Evolutionary conservation across 108 stramenopile genomes (phyloP), one percentile per base, ranked within the genome.

Genomic region (Conticribra weissflogii): DNA sequence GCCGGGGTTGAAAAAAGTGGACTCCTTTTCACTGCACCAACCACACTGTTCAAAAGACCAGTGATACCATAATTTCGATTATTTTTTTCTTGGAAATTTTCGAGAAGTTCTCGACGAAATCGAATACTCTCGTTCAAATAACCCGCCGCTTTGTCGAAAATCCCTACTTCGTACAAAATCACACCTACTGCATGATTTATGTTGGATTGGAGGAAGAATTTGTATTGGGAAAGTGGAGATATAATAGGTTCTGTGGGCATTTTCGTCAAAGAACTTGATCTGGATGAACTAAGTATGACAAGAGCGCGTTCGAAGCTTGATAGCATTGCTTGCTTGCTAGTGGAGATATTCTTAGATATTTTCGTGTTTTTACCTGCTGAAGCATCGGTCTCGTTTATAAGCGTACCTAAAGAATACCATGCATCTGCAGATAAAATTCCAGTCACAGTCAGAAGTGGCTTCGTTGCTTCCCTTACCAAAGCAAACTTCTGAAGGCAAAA

Each of bases 181-280:
- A 76, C 75, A 32, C 75, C 75, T 23, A 68, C 61, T n/a, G 61
- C 52, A 41, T 76, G 75, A 23, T 60, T 68, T 48, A 63, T 60
- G 34, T 63, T 76, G 0, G 75, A 68, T 41, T 68, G 75, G 24
- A 76, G 60, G 46, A 68, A 63, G 5, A 29, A 19, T 76, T 55
- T 68, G 61, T 68, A 61, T 32, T 36, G 53, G 24, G 66, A 24
- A 19, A 68, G 66, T 30, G 66, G 74, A 2, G 60, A 33, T 31
- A 57, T 21, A 0, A 59, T 30, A 30, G 57, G 24, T 31, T 76
- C 62, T 54, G 54, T 55, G 19, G 49, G 25, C 18, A 27, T 34
- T 30, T 47, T 76, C 30, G 48, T 63, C 3, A 34, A 0, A 44
- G 61, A 48, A 22, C 24, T 54, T 16, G 62, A 63, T 33, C 63